These are phyloP conservation scores for Penicillium cataractarum DNA, from an alignment of 495 filamentous ascomycete genomes.

Conservation along the genomic window DNA sequence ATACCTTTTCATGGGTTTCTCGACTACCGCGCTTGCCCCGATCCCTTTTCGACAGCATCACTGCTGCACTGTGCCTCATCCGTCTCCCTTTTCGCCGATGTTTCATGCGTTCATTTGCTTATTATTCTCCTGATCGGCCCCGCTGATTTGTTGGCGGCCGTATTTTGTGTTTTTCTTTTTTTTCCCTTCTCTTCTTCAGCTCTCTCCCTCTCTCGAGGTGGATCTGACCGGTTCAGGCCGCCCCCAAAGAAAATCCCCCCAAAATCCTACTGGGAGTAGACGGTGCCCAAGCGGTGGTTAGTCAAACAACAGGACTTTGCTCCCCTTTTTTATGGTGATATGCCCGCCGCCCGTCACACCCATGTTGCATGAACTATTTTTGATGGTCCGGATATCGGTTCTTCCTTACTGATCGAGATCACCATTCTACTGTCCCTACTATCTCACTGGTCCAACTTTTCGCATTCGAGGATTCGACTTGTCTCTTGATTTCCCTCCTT, in stretches of 20 bases:
- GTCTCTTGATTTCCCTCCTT: too few species aligned
- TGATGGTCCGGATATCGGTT: conserved; percentile 13
- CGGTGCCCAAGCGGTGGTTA: conserved; percentile 23
- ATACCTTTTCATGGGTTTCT: conserved; percentile 25
- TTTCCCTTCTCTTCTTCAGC: conserved; percentile 21
- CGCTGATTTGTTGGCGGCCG: conserved; percentile 23
- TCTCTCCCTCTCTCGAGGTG: conserved; percentile 7
- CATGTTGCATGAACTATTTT: conserved; percentile 30
- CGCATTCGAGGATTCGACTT: not conserved
- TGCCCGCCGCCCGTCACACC: conserved; percentile 15
- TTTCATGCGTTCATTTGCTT: conserved; percentile 12
- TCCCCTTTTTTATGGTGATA: conserved; percentile 29
- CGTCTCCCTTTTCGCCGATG: not conserved
- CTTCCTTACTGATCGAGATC: conserved; percentile 12
- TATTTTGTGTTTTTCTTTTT: conserved; percentile 22
- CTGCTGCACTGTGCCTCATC: conserved; percentile 9
- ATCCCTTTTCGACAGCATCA: conserved; percentile 3
- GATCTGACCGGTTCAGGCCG: conserved; percentile 76
- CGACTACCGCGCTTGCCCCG: conserved; percentile 31
- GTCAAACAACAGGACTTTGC: conserved; percentile 18
- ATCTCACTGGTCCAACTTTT: too few species aligned
- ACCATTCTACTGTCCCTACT: not conserved
- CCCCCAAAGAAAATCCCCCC: conserved; percentile 6
- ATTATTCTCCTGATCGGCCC: conserved; percentile 9
- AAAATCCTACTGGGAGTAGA: not conserved